phyloP scores from a whole-genome alignment of 192 early-diverging fungal genomes.

The Podila epicladia region DNA sequence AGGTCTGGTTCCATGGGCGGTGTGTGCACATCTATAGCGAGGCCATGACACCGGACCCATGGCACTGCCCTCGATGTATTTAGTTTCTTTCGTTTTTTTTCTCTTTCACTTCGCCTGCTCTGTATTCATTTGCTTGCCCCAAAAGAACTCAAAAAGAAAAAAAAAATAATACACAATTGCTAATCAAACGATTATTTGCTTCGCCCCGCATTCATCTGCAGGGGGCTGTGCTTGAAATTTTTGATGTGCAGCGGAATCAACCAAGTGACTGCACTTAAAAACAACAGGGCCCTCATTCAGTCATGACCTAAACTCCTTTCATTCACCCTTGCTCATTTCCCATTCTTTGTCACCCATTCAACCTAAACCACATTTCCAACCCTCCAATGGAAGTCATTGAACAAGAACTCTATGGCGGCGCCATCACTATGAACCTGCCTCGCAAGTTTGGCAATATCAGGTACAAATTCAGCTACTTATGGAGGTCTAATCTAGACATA shows the following conservation, averaged over 20 bases:
- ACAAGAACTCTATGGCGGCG: conserved; percentile 75
- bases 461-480: conserved; percentile 22
- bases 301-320: neutral
- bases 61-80: conserved; percentile 62
- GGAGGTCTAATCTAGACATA: too few relatives aligned
- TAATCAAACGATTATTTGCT: too few relatives aligned
- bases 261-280: too few relatives aligned
- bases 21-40: conserved; percentile 61
- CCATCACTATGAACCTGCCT: conserved; percentile 70
- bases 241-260: too few relatives aligned
- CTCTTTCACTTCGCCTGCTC: neutral
- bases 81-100: neutral
- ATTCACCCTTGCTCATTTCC: neutral
- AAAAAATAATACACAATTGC: too few relatives aligned
- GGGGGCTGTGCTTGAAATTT: too few relatives aligned
- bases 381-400: conserved; percentile 21
- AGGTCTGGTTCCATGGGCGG: conserved; percentile 71
- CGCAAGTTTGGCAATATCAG: conserved; percentile 65
- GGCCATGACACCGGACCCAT: conserved; percentile 43
- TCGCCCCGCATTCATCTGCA: too few relatives aligned
- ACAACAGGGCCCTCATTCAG: neutral
- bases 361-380: neutral
- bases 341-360: neutral
- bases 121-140: neutral
- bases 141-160: too few relatives aligned